Base-by-base conservation (phyloP, 2,329 filamentous ascomycete genomes). In the Colletotrichum siamense region DNA sequence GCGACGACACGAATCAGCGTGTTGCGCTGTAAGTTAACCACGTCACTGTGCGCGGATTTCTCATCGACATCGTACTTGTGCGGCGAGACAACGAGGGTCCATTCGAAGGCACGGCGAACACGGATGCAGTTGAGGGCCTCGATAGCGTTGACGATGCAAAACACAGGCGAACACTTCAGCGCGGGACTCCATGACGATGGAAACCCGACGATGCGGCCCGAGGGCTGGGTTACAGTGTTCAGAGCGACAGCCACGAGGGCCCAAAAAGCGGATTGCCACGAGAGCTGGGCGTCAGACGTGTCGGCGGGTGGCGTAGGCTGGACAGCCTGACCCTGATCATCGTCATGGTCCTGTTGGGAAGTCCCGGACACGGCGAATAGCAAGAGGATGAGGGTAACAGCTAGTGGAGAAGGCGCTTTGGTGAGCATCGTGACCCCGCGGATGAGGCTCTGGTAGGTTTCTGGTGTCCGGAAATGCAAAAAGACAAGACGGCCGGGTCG, bases 361-460 rank as follows among this genome's bases (percentile, higher is more conserved):
- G 36, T 39, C 13, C 26, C 65, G n/a, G 32, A 22, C 15, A 26
- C 18, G 28, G 12, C 30, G 22, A 57, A 66, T 24, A 57, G 22
- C 18, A 69, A 13, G 34, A 72, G 32, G 22, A 71, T 15, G 6
- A 44, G 22, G 24, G 22, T 4, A 24, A 12, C n/a, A 26, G 18
- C 8, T 26, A 61, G 69, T 22, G 69, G 62, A 26, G n/a, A 52
- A n/a, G 39, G 63, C 34, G 34, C 30, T 7, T 28, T 36, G 24
- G 32, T 64, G 34, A 32, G 32, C 72, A 66, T 66, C 67, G 72
- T 66, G 59, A 65, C 49, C 68, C 24, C 26, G 52, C 15, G 32
- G 34, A 49, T 75, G 72, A 75, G 72, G 72, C 62, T 74, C 71
- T 64, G 67, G 24, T 28, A 39, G 16, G 52, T 30, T 52, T 22